Conservation (phyloP, 257 asterid genomes). For the Linaria vulgaris region DNA sequence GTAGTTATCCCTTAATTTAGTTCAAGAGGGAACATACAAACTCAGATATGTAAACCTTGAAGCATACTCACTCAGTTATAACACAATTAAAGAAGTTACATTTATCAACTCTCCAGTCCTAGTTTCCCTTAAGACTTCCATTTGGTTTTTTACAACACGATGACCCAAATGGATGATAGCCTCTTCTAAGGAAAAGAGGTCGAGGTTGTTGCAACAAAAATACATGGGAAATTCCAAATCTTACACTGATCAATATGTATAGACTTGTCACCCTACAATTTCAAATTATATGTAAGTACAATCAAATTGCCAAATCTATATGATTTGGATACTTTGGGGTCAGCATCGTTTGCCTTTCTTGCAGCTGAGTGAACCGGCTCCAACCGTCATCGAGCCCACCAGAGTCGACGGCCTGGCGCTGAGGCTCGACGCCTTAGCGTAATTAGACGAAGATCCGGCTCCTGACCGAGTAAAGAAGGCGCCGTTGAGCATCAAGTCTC, state of each 20-base stretch:
- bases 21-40: too few species aligned
- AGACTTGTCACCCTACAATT: slow-evolving; percentile 10
- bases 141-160: too few species aligned
- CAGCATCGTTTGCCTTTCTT: slow-evolving; percentile 61
- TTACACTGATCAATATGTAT: slow-evolving; percentile 2
- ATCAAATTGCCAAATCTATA: too few species aligned
- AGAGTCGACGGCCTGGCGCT: slow-evolving; percentile 79
- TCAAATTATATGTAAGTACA: background rate
- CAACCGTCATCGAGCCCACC: slow-evolving; percentile 52
- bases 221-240: background rate
- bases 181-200: slow-evolving; percentile 26
- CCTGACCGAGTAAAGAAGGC: slow-evolving; percentile 79
- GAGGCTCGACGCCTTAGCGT: slow-evolving; percentile 91
- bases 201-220: slow-evolving; percentile 29
- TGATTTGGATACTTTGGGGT: slow-evolving; percentile 20
- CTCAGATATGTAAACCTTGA: background rate
- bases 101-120: slow-evolving; percentile 33
- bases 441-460: slow-evolving; percentile 73
- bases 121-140: background rate
- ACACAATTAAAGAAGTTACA: slow-evolving; percentile 15
- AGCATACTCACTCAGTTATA: slow-evolving; percentile 2
- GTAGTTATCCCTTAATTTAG: too few species aligned
- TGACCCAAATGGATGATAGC: too few species aligned
- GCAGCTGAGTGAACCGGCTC: slow-evolving; percentile 68
- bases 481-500: slow-evolving; percentile 83